A percentile compares a stretch with the other conserved stretches of the same genome.
Conservation (phyloP, 768 basidiomycete genomes). For the Russula earlei region DNA sequence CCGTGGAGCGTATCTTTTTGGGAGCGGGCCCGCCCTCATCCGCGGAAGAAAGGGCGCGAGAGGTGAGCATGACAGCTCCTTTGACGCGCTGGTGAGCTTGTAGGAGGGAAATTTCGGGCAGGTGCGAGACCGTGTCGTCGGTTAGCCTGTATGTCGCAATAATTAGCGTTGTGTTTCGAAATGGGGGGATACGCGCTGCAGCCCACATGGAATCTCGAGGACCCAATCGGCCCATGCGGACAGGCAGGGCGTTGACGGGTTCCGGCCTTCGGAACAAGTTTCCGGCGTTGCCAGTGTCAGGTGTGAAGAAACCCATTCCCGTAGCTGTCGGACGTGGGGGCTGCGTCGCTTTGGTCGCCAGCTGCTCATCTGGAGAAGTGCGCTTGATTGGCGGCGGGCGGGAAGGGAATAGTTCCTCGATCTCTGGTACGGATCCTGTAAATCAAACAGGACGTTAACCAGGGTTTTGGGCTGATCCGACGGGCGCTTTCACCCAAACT, state of each 20-base stretch:
- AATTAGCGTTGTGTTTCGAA: constrained; percentile 6
- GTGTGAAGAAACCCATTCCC: constrained; percentile 69
- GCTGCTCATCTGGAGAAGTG: constrained; percentile 42
- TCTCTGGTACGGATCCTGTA: constrained; percentile 57
- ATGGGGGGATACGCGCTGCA: background rate
- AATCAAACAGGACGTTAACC: constrained; percentile 14
- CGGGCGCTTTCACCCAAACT: constrained; percentile 43
- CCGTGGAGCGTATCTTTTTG: constrained; percentile 63
- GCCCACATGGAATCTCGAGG: constrained; percentile 59
- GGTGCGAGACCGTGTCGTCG: constrained; percentile 45
- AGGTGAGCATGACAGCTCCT: constrained; percentile 28
- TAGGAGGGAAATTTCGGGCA: constrained; percentile 49
- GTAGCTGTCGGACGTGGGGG: constrained; percentile 43
- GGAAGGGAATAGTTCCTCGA: constrained; percentile 66
- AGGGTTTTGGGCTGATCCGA: background rate
- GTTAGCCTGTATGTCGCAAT: constrained; percentile 6
- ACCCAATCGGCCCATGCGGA: constrained; percentile 46
- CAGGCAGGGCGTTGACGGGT: constrained; percentile 40
- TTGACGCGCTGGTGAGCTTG: constrained; percentile 36
- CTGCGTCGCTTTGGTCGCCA: constrained; percentile 27
- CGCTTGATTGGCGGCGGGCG: constrained; percentile 48
- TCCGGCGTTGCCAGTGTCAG: constrained; percentile 47
- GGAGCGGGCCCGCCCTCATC: constrained; percentile 73
- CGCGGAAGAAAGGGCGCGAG: constrained; percentile 68
- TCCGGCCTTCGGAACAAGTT: constrained; percentile 48